These are phyloP conservation scores for Gloeopeniophorella convolvens DNA, from an alignment of 768 basidiomycete genomes.

Conservation along the genomic window DNA sequence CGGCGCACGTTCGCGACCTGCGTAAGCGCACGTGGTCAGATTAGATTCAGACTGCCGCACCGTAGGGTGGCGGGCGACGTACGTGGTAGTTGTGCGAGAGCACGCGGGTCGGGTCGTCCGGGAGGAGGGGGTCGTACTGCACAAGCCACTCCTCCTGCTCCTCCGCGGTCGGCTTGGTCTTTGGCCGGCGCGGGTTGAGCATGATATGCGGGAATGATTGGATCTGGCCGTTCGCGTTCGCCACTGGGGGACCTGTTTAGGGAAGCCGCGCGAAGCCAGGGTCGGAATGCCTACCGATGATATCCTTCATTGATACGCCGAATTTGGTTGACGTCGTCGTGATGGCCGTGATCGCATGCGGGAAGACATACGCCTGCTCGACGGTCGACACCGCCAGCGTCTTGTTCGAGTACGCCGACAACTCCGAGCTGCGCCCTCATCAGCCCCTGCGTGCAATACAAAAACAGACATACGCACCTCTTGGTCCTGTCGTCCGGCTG, in stretches of 20 bases:
- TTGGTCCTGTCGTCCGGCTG: conserved; percentile 58
- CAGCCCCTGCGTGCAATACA: neutral
- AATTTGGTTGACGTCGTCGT: conserved; percentile 77
- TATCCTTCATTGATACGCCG: conserved; percentile 80
- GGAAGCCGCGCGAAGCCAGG: neutral
- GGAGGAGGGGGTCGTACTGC: conserved; percentile 76
- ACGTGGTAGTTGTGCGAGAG: conserved; percentile 55
- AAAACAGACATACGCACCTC: conserved; percentile 44
- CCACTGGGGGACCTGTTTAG: conserved; percentile 42
- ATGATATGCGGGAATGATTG: conserved; percentile 65
- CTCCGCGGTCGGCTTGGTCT: conserved; percentile 62
- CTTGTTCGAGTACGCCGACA: conserved; percentile 49
- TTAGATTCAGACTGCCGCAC: neutral
- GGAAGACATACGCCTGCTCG: conserved; percentile 66
- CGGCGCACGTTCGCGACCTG: conserved; percentile 64
- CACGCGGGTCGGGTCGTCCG: conserved; percentile 55
- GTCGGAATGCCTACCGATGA: conserved; percentile 60
- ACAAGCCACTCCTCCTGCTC: conserved; percentile 84
- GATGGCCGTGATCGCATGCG: conserved; percentile 62
- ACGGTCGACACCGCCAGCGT: conserved; percentile 48
- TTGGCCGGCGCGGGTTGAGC: conserved; percentile 80
- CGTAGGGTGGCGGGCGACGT: conserved; percentile 15
- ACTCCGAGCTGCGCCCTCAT: conserved; percentile 38
- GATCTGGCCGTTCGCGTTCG: conserved; percentile 67
- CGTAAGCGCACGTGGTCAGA: too few species aligned